Base-by-base conservation (phyloP, 768 basidiomycete genomes). In the Mycena filopes region DNA sequence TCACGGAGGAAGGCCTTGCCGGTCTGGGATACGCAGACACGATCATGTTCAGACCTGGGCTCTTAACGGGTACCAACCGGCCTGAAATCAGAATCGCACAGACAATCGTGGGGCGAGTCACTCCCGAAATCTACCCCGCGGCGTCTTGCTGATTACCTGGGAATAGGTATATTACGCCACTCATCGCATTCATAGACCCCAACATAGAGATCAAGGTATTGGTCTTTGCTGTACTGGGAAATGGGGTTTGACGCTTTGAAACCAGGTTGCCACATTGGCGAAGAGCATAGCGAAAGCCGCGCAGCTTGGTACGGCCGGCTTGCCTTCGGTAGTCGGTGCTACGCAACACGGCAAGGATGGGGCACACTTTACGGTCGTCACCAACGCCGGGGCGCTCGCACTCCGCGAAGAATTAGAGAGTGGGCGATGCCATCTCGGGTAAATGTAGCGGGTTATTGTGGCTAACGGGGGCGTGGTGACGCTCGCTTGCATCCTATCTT, bases 1-100 rank as follows among this genome's bases (percentile, higher is more conserved):
- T 87, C 31, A 94, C 93, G 0, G 94, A 94, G 73, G 78, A 84
- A 48, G 89, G 78, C 0, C 80, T 95, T 21, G 89, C 91, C 0
- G 76, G 76, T 4, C 76, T 94, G 7, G 92, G 91, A 12, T 94
- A 94, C 73, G 72, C 78, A 15, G 91, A 94, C 56, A 87, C 87
- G 1, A 86, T 94, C 64, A 72, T 92, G 49, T 89, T 93, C 74
- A 84, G 90, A 21, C 92, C 94, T 3, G 86, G 72, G 0, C 65
- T 82, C 21, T 75, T 94, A 15, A 76, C 74, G 10, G 84, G 84
- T 0, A 81, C 85, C 1, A 72, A 86, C 3, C 79, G 90, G 3
- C 36, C 72, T 5, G 81, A 86, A 2, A 29, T 33, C 2, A 77
- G 86, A 21, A 6, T 81, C 0, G 65, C 63, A 0, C 89, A 90